Base-by-base conservation (phyloP, 2,329 filamentous ascomycete genomes). In the Microsporum canis region DNA sequence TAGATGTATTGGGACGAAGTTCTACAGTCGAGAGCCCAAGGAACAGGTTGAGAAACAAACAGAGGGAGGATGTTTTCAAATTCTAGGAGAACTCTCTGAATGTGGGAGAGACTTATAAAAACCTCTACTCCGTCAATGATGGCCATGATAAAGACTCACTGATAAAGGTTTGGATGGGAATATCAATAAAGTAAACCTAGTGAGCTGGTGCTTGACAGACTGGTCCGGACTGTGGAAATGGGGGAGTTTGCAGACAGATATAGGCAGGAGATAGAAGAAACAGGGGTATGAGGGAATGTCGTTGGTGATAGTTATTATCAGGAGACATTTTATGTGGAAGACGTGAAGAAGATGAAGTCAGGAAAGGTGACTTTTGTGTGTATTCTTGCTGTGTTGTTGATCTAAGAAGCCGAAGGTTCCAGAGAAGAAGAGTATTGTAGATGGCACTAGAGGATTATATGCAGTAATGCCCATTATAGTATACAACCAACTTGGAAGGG, bases 51-150 rank as follows among this genome's bases (percentile, higher is more conserved):
- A 8, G 4, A 23, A 5, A 3, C 3, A 7, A 5, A 12, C 7
- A 14, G 4, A n/a, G 31, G 29, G 12, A 49, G 1, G 23, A 14
- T 33, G 36, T 23, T 29, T 17, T 5, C 8, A 34, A 33, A 55
- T 27, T 61, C 61, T 12, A 47, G 4, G 6, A 63, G 38, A 1
- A 49, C 5, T 1, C 43, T 1, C n/a, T 59, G 6, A 2, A 43
- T 14, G 17, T 10, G 41, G 5, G 45, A 17, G 41, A 59, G n/a
- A 38, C 41, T 63, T 3, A 63, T n/a, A 12, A 41, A 39, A 5
- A 61, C 56, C 57, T 61, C 61, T 23, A 61, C 31, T 17, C 49
- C 56, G 14, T 63, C 56, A 6, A 63, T 33, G 5, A 63, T 58
- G 7, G 55, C 59, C 61, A 63, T 61, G 4, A 10, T 60, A 10